Evolutionary conservation across 2,329 filamentous ascomycete species (phyloP), one percentile per base, ranked within the genome.

Genomic region (Cryoendolithus antarcticus): DNA sequence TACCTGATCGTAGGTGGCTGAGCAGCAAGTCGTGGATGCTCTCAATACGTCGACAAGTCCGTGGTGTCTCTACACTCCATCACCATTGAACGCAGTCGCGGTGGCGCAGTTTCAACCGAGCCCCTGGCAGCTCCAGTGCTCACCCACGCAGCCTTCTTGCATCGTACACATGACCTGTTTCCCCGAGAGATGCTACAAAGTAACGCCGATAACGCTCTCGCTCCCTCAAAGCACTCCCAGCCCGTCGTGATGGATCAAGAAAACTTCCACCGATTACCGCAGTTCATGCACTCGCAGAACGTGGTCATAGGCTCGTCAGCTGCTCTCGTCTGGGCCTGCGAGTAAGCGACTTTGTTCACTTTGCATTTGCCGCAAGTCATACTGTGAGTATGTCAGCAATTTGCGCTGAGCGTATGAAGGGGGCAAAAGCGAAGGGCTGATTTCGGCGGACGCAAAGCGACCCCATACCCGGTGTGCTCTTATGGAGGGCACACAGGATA

Each of bases 261-360:
- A 47, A 63, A 65, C 53, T 71, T 71, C 68, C 68, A 71, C 41
- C 65, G 55, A 46, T 70, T 62, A 4, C 67, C 67, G 44, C 68
- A 71, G 43, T 65, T 62, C 48, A 62, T 66, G 55, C 69, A 72
- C 57, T 70, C 67, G 55, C 69, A 72, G 52, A 72, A 72, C 0
- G 69, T 72, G 34, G 69, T 72, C 66, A 72, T 71, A 48, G 89
- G 89, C 66, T 96, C 91, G 74, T 98, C 91, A 49, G 91, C 91
- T 66, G 77, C 83, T 48, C 91, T 75, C 10, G 91, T 98, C 70
- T 98, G 91, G 4, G 91, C 91, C 66, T 98, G 91, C 35, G 77
- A 86, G 64, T 98, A 98, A 62, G 82, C 86, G 57, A 96, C 91
- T 70, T 86, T 88, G 70, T 83, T 88, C 72, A 93, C 74, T 54